Evolutionary conservation across 306 rosid genomes (phyloP).

Genomic region (Psophocarpus tetragonolobus): DNA sequence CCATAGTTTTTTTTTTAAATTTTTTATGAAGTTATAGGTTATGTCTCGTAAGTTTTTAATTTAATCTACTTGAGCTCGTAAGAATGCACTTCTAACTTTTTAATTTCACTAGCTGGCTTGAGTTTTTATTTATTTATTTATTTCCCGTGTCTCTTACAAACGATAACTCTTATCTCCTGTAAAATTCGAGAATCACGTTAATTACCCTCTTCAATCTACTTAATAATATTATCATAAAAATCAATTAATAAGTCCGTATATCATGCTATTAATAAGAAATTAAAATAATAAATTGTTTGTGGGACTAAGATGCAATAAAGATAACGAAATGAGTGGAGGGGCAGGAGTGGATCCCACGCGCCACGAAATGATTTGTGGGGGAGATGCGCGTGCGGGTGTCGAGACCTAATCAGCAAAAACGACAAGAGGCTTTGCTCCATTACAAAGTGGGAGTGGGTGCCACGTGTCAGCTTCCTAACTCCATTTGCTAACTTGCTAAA

Average conservation of each 20-base stretch:
- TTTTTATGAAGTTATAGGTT: not conserved
- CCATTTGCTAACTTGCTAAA: constrained; percentile 41
- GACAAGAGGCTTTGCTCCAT: constrained; percentile 41
- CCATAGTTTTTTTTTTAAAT: not conserved
- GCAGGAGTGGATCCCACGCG: constrained; percentile 41
- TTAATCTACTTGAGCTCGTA: no score
- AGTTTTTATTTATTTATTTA: not conserved
- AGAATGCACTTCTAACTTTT: not conserved
- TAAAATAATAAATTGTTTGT: not conserved
- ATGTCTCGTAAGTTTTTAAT: not conserved
- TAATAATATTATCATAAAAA: not conserved
- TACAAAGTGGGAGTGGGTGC: constrained; percentile 47
- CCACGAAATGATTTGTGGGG: constrained; percentile 40
- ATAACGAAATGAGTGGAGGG: constrained; percentile 33
- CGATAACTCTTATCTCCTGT: not conserved
- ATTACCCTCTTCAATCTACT: not conserved
- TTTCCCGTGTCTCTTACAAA: not conserved
- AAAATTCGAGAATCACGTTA: not conserved
- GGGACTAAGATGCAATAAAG: not conserved
- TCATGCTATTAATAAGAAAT: not conserved
- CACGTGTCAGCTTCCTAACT: constrained; percentile 72
- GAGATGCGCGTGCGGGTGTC: constrained; percentile 41
- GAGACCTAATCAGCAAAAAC: constrained; percentile 43
- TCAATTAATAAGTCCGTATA: not conserved
- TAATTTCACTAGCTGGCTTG: not conserved